A percentile compares a stretch with the other conserved stretches of the same genome.
These are phyloP conservation scores for Claviceps arundinis DNA, from an alignment of 2,329 filamentous ascomycete species.

Conservation along the genomic window DNA sequence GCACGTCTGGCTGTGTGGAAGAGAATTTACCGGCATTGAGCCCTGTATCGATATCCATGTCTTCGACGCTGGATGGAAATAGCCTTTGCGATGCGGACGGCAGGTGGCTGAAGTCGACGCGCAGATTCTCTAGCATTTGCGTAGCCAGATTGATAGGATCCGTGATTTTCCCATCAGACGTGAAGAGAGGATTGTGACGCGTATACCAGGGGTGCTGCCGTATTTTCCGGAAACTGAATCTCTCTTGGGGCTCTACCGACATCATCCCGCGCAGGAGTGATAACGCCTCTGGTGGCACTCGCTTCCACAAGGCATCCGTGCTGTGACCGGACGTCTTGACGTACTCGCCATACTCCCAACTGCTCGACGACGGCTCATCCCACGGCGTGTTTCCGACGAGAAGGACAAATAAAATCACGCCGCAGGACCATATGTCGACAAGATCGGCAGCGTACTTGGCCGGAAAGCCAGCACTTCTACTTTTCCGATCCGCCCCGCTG, in stretches of 20 bases:
- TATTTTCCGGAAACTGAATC: slow-evolving; percentile 79
- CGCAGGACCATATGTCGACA: slow-evolving; percentile 93
- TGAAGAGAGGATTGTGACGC: slow-evolving; percentile 63
- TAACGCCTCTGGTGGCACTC: slow-evolving; percentile 58
- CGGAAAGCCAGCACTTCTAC: slow-evolving; percentile 26
- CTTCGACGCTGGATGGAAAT: slow-evolving; percentile 24
- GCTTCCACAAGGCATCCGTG: slow-evolving; percentile 73
- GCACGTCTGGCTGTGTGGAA: slow-evolving; percentile 76
- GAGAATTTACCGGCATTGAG: slow-evolving; percentile 41
- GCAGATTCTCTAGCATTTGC: slow-evolving; percentile 81
- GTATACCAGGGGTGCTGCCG: slow-evolving; percentile 93
- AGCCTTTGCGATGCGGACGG: slow-evolving; percentile 37
- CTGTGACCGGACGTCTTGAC: slow-evolving; percentile 66
- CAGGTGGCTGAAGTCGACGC: slow-evolving; percentile 70
- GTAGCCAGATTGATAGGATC: slow-evolving; percentile 83
- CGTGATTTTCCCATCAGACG: slow-evolving; percentile 56
- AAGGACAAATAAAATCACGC: slow-evolving; percentile 92
- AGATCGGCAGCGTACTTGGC: slow-evolving; percentile 61
- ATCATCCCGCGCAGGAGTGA: slow-evolving; percentile 91
- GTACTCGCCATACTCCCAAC: slow-evolving; percentile 88
- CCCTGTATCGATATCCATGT: slow-evolving; percentile 57
- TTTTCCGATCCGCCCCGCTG: slow-evolving; percentile 30
- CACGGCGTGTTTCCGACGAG: slow-evolving; percentile 94
- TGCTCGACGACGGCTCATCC: slow-evolving; percentile 78
- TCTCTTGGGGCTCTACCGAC: slow-evolving; percentile 57